A percentile compares a stretch with the other conserved stretches of the same genome.
phyloP scores from a whole-genome alignment of 148 eudicot species.

The Rhododendron mucronatum region DNA sequence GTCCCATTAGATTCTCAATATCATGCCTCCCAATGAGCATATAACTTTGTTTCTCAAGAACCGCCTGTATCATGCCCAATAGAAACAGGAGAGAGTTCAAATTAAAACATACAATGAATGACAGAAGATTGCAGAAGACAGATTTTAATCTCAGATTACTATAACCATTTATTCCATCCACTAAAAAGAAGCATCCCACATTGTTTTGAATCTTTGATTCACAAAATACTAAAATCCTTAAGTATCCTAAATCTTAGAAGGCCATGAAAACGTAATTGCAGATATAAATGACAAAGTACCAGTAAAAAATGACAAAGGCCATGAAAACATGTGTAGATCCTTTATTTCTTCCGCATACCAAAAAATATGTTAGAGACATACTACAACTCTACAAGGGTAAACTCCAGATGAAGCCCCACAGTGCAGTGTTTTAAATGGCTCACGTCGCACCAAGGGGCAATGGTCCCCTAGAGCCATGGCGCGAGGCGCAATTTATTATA shows the following conservation, averaged over 20 bases:
- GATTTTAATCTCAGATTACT: background rate
- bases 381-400: background rate
- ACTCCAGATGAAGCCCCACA: background rate
- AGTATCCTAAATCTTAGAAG: background rate
- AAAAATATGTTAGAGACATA: background rate
- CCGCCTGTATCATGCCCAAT: slow-evolving; percentile 56
- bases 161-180: background rate
- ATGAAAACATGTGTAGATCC: background rate
- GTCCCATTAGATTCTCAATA: slow-evolving; percentile 79
- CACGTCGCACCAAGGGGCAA: no score
- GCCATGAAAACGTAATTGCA: background rate
- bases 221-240: background rate
- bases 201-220: background rate
- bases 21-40: slow-evolving; percentile 99
- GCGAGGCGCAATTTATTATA: no score
- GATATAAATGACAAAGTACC: background rate
- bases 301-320: background rate
- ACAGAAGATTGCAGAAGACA: slow-evolving; percentile 12
- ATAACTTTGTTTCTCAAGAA: slow-evolving; percentile 98
- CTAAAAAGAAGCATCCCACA: background rate
- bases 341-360: background rate
- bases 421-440: no score
- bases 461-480: no score
- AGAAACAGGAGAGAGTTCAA: background rate
- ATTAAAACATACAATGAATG: slow-evolving; percentile 2